A percentile compares a stretch with the other conserved stretches of the same genome.
phyloP scores from a whole-genome alignment of 2,329 filamentous ascomycete species.

The Pezicula neosporulosa region DNA sequence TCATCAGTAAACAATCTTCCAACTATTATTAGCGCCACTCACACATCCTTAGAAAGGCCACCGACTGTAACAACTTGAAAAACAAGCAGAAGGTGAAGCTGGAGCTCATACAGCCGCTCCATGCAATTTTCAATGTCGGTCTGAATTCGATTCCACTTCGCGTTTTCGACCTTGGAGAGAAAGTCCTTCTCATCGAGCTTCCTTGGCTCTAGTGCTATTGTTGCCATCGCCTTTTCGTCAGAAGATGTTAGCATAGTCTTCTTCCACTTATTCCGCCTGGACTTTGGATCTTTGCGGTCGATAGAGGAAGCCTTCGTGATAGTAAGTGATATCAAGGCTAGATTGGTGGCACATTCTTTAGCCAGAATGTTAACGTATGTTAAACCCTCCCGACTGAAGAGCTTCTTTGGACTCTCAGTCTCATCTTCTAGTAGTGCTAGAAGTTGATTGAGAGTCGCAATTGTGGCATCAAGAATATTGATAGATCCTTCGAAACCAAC shows the following conservation, averaged over 20 bases:
- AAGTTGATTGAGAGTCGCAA: slow-evolving; percentile 16
- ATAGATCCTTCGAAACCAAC: slow-evolving; percentile 12
- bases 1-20: background rate
- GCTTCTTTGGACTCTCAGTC: background rate
- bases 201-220: background rate
- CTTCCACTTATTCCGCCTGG: slow-evolving; percentile 9
- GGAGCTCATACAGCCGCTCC: slow-evolving; percentile 15
- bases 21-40: slow-evolving; percentile 2
- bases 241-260: background rate
- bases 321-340: slow-evolving; percentile 10
- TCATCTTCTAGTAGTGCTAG: slow-evolving; percentile 10
- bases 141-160: slow-evolving; percentile 8
- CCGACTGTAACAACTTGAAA: slow-evolving; percentile 19
- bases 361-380: slow-evolving; percentile 16
- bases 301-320: slow-evolving; percentile 8
- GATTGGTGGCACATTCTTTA: slow-evolving; percentile 13
- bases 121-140: slow-evolving; percentile 3
- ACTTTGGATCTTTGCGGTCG: slow-evolving; percentile 9
- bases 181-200: slow-evolving; percentile 14
- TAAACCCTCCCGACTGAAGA: slow-evolving; percentile 19
- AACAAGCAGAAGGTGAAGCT: slow-evolving; percentile 20
- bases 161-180: slow-evolving; percentile 9
- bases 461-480: slow-evolving; percentile 14
- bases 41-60: slow-evolving; percentile 15
- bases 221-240: background rate